Base-by-base conservation (phyloP, 169 alveolate species). In the Eimeria nieschulzi region DNA sequence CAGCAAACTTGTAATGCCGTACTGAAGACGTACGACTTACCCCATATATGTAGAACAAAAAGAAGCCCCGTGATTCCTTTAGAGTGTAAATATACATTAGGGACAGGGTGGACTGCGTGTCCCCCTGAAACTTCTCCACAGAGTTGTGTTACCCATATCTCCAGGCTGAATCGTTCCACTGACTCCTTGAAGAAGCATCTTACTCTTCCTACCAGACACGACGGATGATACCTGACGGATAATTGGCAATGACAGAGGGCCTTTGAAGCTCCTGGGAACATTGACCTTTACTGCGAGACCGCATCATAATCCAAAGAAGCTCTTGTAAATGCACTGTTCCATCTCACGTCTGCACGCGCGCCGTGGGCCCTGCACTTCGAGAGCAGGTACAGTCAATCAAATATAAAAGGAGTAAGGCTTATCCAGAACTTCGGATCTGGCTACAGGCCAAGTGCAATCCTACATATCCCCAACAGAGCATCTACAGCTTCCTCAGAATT, bases 131-230 rank as follows among this genome's bases (percentile, higher is more conserved):
- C 5, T 39, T 33, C 46, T 10, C 21, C 51, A 25, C 33, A 66
- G 33, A 66, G 33, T 12, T 9, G 33, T 25, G 92, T 53, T 23
- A 93, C 95, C 94, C 91, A 93, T 79, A 70, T 93, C 95, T 54
- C 95, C 95, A 51, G 95, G 91, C 17, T 61, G 66, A 0, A 93
- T 78, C 12, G 51, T 76, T 39, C 95, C 95, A 70, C 72, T 56
- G 33, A 87, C 83, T 51, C 92, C 94, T 46, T 54, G 71, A 53
- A 93, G 79, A 23, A 93, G 80, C 15, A 61, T 59, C 80, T 83
- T 91, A 0, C 66, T 63, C 64, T 82, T 73, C 8, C 73, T 46
- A 17, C 78, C 73, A 7, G 90, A 39, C 46, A 82, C 75, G 46
- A 76, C 78, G 63, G 73, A 1, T 17, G 90, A 76, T 19, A 82